phyloP scores from a whole-genome alignment of 257 asterid species.

The Nicotiana undulata region DNA sequence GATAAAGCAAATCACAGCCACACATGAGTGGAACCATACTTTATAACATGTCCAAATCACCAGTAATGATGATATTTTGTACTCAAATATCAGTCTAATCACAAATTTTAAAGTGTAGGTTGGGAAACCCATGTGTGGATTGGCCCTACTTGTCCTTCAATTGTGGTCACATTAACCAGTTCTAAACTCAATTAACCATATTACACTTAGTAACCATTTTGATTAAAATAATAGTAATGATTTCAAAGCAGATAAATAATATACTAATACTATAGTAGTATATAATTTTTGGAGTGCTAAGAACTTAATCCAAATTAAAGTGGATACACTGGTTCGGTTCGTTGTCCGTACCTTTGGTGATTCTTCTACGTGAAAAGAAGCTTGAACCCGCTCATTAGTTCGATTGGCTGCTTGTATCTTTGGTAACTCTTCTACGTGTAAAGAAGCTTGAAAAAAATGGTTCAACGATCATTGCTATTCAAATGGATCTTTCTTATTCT shows the following conservation, averaged over 20 bases:
- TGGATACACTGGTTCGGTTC: not conserved
- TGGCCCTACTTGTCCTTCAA: slow-evolving; percentile 32
- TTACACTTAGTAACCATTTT: too few species aligned
- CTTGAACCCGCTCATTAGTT: not conserved
- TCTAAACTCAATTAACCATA: slow-evolving; percentile 13
- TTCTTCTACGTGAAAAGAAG: not conserved
- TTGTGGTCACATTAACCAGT: slow-evolving; percentile 21
- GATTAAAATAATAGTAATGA: too few species aligned
- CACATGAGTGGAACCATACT: slow-evolving; percentile 16
- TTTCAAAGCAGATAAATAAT: too few species aligned
- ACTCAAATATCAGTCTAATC: slow-evolving; percentile 13
- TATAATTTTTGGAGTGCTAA: too few species aligned
- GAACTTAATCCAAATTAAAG: too few species aligned
- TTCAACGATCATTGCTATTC: not conserved
- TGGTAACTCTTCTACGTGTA: slow-evolving; percentile 7
- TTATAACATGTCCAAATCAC: slow-evolving; percentile 18
- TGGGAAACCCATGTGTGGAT: slow-evolving; percentile 45
- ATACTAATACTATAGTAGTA: too few species aligned
- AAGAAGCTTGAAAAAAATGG: not conserved
- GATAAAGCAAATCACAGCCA: slow-evolving; percentile 26
- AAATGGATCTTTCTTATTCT: not conserved
- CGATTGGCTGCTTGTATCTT: not conserved
- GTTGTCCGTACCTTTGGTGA: not conserved
- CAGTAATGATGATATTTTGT: slow-evolving; percentile 26
- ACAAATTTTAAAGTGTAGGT: not conserved